Conservation (phyloP, 176 grass and related monocot species). For the Tillandsia fasciculata region DNA sequence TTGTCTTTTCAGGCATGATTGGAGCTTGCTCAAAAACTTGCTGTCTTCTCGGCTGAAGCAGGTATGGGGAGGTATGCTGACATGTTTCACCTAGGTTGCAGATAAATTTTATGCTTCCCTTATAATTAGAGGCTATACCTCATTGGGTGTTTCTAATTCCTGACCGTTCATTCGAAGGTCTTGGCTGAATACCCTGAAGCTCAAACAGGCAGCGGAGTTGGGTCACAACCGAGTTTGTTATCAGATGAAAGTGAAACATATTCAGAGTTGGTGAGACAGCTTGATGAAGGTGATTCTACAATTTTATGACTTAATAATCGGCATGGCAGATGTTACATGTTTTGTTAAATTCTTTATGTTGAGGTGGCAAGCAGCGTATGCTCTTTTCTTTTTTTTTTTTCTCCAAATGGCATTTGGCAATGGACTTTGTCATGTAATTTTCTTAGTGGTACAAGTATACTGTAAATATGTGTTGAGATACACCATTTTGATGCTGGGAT, state of each 20-base stretch:
- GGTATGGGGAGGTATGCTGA: constrained; percentile 67
- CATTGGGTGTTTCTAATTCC: constrained; percentile 18
- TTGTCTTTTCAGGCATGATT: constrained; percentile 64
- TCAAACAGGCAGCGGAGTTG: constrained; percentile 25
- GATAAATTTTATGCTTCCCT: constrained; percentile 7
- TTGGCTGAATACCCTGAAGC: constrained; percentile 71
- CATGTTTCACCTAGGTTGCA: constrained; percentile 27
- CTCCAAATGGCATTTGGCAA: too few species aligned
- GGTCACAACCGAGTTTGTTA: constrained; percentile 38
- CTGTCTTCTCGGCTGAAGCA: constrained; percentile 78
- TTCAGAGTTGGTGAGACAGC: constrained; percentile 49
- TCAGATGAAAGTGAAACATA: constrained; percentile 49
- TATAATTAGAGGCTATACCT: constrained; percentile 1
- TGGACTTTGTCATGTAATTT: too few species aligned
- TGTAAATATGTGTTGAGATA: too few species aligned
- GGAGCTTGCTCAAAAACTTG: constrained; percentile 65
- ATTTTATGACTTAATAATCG: not conserved
- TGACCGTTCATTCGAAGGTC: constrained; percentile 37
- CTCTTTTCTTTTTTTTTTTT: too few species aligned
- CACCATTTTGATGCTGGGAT: too few species aligned
- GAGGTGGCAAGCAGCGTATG: too few species aligned
- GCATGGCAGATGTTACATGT: not conserved
- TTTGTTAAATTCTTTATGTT: not conserved
- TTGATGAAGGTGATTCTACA: constrained; percentile 70
- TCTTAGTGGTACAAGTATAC: too few species aligned